Base-by-base conservation (phyloP, 1,284 basidiomycete genomes). In the Rhodofomes roseus region DNA sequence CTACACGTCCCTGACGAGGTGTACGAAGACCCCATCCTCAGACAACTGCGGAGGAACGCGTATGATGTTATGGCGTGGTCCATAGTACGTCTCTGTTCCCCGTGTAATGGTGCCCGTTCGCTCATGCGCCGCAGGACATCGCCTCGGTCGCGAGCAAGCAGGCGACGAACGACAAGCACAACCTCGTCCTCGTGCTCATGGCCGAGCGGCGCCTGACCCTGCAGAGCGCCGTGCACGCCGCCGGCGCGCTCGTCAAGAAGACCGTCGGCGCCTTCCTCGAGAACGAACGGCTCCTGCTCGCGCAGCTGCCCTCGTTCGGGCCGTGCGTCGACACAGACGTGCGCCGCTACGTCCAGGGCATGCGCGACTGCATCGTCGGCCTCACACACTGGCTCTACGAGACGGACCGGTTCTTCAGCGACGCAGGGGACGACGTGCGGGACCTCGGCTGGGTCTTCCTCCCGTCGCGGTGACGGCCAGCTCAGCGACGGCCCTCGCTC, bases 371-470 rank as follows among this genome's bases (percentile, higher is more conserved):
- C 61, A 74, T 86, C 52, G 74, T 78, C 4, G 85, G 84, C 1
- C 74, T 72, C 18, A 66, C 83, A 18, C 79, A 87, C 61, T 87
- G 85, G 85, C 60, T 78, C 22, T 87, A 86, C 63, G 83, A 86
- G 69, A 83, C 79, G 2, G 77, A 83, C 58, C 65, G 83, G 53
- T 86, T 81, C 65, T 80, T 87, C 58, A 83, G 82, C 43, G 76
- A 76, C 39, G 80, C 79, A 58, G 83, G 82, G 0, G 79, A 78
- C 51, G 82, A 87, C 65, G 80, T 86, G 20, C 75, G 82, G 64
- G 74, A 77, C 7, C 85, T 84, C 69, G 84, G 85, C 34, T 87
- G 86, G 86, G 79, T 86, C 2, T 87, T 86, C 67, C 64, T 81
- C 60, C 62, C 71, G 29, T 62, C 63, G 41, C 65, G 36, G 20